phyloP scores from a whole-genome alignment of 352 stramenopile species.

The Globisporangium carolinianum region DNA sequence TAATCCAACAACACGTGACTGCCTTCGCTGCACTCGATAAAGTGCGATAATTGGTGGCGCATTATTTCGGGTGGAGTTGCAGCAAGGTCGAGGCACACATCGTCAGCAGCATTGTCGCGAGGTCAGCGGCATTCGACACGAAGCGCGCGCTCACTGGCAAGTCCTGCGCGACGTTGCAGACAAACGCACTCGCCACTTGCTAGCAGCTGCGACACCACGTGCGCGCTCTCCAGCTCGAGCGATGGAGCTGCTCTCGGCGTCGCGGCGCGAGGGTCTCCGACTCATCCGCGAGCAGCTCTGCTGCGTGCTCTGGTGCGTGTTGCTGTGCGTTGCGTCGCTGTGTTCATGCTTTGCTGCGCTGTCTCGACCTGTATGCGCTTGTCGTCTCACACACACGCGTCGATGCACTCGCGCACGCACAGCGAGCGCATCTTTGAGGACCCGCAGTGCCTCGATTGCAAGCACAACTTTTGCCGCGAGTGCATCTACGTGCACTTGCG shows the following conservation, averaged over 20 bases:
- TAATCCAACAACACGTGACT: too few species aligned
- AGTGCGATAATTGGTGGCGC: too few species aligned
- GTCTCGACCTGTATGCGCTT: too few species aligned
- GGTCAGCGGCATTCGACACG: too few species aligned
- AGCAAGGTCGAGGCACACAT: too few species aligned
- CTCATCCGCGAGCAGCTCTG: conserved; percentile 78
- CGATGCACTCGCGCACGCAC: not conserved
- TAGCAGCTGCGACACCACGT: not conserved
- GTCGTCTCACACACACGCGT: not conserved
- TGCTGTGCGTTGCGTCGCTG: too few species aligned
- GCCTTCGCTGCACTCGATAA: too few species aligned
- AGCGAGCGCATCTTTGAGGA: conserved; percentile 73
- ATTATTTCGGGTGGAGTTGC: too few species aligned
- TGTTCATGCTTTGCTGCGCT: too few species aligned
- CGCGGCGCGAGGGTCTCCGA: conserved; percentile 45
- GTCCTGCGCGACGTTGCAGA: not conserved
- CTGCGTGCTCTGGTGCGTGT: conserved; percentile 16
- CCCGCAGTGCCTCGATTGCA: conserved; percentile 81
- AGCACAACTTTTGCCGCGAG: conserved; percentile 82
- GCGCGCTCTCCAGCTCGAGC: not conserved
- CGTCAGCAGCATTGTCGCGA: not conserved
- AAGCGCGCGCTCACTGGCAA: too few species aligned
- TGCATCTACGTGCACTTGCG: conserved; percentile 67
- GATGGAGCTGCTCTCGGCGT: conserved; percentile 57
- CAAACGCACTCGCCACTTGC: too few species aligned